phyloP scores from a whole-genome alignment of 1,139 yeast genomes.

The Waltiozyma sp. region DNA sequence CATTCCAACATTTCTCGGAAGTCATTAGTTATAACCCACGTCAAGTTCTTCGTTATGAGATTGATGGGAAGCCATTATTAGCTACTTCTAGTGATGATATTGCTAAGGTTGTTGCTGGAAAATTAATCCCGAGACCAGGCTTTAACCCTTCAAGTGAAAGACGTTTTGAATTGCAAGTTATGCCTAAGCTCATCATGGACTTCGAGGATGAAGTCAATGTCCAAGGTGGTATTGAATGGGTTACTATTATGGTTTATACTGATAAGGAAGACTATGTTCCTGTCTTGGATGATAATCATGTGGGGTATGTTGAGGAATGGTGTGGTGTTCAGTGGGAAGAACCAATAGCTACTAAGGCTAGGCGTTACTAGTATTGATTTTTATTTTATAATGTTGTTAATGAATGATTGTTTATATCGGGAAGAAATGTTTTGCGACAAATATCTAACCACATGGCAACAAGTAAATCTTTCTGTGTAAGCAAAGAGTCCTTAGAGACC shows the following conservation, averaged over 20 bases:
- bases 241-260: slow-evolving; percentile 79
- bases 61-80: slow-evolving; percentile 63
- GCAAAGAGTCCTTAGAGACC: no score
- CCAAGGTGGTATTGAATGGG: slow-evolving; percentile 92
- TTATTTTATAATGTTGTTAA: no score
- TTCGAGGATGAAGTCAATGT: slow-evolving; percentile 46
- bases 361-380: not conserved
- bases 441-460: no score
- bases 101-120: slow-evolving; percentile 19
- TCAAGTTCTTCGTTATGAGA: slow-evolving; percentile 77
- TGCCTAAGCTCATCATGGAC: slow-evolving; percentile 88
- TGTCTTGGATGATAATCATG: slow-evolving; percentile 45
- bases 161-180: slow-evolving; percentile 75
- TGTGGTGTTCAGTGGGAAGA: slow-evolving; percentile 94
- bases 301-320: slow-evolving; percentile 84
- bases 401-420: no score
- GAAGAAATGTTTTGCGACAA: no score
- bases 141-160: slow-evolving; percentile 54
- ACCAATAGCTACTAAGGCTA: slow-evolving; percentile 2
- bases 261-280: slow-evolving; percentile 66
- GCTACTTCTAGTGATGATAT: slow-evolving; percentile 46
- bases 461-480: no score
- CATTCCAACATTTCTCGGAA: slow-evolving; percentile 68
- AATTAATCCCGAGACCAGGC: slow-evolving; percentile 37
- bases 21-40: slow-evolving; percentile 70